A percentile compares a stretch with the other conserved stretches of the same genome.
Conservation (phyloP, 768 basidiomycete genomes). For the Lentinula lateritia region DNA sequence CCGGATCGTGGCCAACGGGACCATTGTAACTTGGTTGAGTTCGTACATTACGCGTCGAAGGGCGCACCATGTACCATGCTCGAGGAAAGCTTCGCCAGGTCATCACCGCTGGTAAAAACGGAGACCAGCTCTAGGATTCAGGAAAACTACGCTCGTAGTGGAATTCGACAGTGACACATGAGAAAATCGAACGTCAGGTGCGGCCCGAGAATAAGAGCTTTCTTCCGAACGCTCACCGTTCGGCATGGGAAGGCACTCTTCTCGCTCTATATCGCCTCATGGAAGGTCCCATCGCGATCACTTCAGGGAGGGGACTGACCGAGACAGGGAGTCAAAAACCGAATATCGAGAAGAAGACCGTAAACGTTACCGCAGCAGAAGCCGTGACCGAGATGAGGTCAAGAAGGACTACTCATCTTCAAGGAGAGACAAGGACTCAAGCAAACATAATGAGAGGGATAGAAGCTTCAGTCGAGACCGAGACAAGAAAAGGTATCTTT, state of each 20-base stretch:
- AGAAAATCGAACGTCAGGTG: neutral
- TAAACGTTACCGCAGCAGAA: constrained; percentile 25
- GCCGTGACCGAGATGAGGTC: constrained; percentile 21
- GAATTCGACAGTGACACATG: neutral
- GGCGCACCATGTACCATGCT: neutral
- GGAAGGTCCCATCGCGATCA: constrained; percentile 31
- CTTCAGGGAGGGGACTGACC: constrained; percentile 27
- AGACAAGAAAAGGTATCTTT: constrained; percentile 36
- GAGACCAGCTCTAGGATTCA: neutral
- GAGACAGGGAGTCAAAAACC: constrained; percentile 24
- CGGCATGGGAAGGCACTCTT: constrained; percentile 45
- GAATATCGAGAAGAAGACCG: constrained; percentile 25
- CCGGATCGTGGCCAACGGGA: constrained; percentile 25
- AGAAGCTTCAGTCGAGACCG: constrained; percentile 27
- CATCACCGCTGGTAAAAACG: neutral
- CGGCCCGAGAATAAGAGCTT: neutral
- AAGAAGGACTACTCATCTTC: constrained; percentile 25
- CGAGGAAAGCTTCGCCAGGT: neutral
- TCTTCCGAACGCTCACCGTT: neutral
- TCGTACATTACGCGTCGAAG: constrained; percentile 27
- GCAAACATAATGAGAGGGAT: constrained; percentile 14
- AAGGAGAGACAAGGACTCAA: neutral
- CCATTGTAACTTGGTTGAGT: constrained; percentile 52
- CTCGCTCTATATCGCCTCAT: constrained; percentile 47
- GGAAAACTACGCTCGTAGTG: neutral